Percentiles rank a stretch among this genome's conserved stretches.
Evolutionary conservation across 108 stramenopile genomes (phyloP).

Genomic region (Nannochloropsis gaditana): DNA sequence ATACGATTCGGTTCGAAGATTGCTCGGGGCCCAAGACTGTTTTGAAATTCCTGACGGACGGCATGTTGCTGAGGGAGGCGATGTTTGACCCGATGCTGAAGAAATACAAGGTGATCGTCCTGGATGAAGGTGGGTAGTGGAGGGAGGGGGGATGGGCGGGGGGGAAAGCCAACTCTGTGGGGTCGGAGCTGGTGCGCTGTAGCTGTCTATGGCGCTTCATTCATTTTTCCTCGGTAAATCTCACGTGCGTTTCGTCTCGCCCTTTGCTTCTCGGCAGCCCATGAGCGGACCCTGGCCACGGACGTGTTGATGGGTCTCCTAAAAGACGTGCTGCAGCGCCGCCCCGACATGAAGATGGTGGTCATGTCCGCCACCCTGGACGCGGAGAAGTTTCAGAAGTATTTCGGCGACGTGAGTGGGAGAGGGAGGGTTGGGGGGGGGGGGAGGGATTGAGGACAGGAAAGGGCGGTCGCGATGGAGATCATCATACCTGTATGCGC

Average conservation of each 20-base stretch:
- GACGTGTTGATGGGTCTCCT: constrained; percentile 99
- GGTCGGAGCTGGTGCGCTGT: too few relatives aligned
- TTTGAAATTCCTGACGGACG: constrained; percentile 83
- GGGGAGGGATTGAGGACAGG: neutral
- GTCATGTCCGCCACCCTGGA: constrained; percentile 98
- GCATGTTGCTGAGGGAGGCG: constrained; percentile 68
- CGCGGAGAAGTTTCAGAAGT: constrained; percentile 73
- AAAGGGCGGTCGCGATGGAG: neutral
- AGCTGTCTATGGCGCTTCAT: too few relatives aligned
- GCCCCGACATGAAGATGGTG: constrained; percentile 80
- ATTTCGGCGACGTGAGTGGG: constrained; percentile 40
- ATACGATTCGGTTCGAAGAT: constrained; percentile 98
- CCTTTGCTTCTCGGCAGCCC: constrained; percentile 52
- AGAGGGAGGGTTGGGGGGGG: neutral
- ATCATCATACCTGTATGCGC: neutral
- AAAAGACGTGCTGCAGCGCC: constrained; percentile 79
- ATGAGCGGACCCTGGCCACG: constrained; percentile 94
- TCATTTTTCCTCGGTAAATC: too few relatives aligned
- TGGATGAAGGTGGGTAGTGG: constrained; percentile 68
- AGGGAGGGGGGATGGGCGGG: neutral
- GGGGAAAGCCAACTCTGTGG: too few relatives aligned
- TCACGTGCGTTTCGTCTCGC: neutral
- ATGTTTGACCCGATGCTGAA: constrained; percentile 90
- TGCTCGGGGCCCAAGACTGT: constrained; percentile 65
- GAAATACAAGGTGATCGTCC: constrained; percentile 81